Base-by-base conservation (phyloP, 1,284 basidiomycete species). In the Macrocystidia cucumis region DNA sequence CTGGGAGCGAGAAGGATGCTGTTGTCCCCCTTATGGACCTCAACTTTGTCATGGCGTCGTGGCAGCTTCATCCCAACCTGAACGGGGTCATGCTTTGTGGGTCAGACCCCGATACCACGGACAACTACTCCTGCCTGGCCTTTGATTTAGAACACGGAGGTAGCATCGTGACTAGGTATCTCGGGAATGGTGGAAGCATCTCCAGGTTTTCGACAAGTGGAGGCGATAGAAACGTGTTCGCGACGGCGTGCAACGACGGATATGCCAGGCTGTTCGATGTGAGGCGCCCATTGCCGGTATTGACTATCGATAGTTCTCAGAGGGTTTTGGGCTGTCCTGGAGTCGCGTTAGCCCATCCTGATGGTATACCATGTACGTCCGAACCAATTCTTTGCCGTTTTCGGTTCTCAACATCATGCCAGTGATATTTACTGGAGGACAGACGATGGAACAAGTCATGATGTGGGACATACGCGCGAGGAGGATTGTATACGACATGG, bases 391-490 rank as follows among this genome's bases (percentile, higher is more conserved):
- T 3, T 33, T 13, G 9, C 32, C 28, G 19, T 30, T 29, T 18
- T n/a, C 5, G 7, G 12, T 29, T 13, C 11, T 27, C 8, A 19
- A 11, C 24, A 35, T 26, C 26, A 21, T 21, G 14, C 1, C 36
- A 60, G 61, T 44, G 2, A 25, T 61, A 0, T 54, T 62, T 45
- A 54, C 53, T 3, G 62, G 57, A 1, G 43, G 51, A 7, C 33
- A 37, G 3, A 32, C 35, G 8, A 46, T 35, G 13, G 46, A 64
- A 35, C 39, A 45, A 9, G 50, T 64, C 42, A 55, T 51, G 21
- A 29, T 60, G 16, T 65, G 63, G 63, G 63, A 67, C 39, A 38
- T 62, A 9, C 57, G 63, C 18, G 57, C 56, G 0, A 45, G 45
- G 6, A 45, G 46, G 6, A 32, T 45, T 3, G 48, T 63, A 9